phyloP scores from a whole-genome alignment of 306 rosid genomes.

The Begonia fuchsioides region DNA sequence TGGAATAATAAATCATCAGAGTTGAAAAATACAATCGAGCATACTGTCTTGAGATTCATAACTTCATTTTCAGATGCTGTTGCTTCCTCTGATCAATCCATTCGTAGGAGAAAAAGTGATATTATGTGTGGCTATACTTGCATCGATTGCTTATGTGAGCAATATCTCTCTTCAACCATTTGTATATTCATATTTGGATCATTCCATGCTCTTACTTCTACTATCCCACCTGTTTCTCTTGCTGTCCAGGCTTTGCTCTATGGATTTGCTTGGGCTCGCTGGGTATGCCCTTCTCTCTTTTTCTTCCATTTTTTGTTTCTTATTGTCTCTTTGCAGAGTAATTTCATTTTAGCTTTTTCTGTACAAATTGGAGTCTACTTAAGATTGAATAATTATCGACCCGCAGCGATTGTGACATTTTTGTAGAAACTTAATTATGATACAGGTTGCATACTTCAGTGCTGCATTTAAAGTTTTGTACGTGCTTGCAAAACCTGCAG shows the following conservation, averaged over 20 bases:
- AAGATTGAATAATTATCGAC: too few relatives aligned
- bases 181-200: too few relatives aligned
- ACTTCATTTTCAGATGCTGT: slow-evolving; percentile 31
- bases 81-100: slow-evolving; percentile 69
- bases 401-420: too few relatives aligned
- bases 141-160: slow-evolving; percentile 75
- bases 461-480: slow-evolving; percentile 51
- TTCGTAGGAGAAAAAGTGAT: slow-evolving; percentile 70
- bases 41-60: too few relatives aligned
- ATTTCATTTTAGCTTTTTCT: too few relatives aligned
- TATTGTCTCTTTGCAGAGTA: too few relatives aligned
- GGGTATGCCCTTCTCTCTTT: slow-evolving; percentile 25
- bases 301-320: too few relatives aligned
- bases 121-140: slow-evolving; percentile 49
- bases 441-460: slow-evolving; percentile 69
- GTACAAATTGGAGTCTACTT: too few relatives aligned
- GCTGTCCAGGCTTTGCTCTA: slow-evolving; percentile 46
- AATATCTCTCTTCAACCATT: background rate
- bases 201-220: background rate
- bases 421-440: too few relatives aligned
- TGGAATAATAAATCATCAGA: too few relatives aligned
- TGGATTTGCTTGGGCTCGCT: slow-evolving; percentile 84
- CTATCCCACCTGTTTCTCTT: background rate
- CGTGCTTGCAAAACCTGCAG: slow-evolving; percentile 62
- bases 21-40: too few relatives aligned